Evolutionary conservation across 495 filamentous ascomycete species (phyloP), one percentile per base, ranked within the genome.

Genomic region (Halenospora varia): DNA sequence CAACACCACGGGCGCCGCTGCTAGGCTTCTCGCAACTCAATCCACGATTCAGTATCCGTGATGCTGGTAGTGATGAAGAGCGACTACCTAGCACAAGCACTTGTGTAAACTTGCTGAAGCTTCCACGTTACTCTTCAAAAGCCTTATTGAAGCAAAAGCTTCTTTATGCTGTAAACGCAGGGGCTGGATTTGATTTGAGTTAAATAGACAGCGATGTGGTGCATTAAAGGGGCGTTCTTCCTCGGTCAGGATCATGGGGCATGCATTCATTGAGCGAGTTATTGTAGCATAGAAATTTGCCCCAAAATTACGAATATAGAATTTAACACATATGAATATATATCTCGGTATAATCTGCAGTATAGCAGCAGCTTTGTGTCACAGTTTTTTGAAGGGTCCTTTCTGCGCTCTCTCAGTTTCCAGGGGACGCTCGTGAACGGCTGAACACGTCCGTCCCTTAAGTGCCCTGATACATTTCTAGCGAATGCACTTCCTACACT

Each of bases 161-260:
- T 57, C 70, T 98, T 26, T 96, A 97, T 73, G 92, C 93, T 20
- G 87, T 96, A 18, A 90, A 87, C 65, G 87, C 90, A 10, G 92
- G 92, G 13, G 94, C 94, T 45, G 94, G 94, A 10, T 99, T 99
- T 73, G 92, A 99, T 77, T 75, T 99, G 65, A 92, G 88, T 72
- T 95, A 64, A 42, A 44, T 41, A 22, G 15, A n/a, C 20, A 11
- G 24, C 26, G 20, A 8, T 41, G 35, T 19, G 26, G n/a, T n/a
- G n/a, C n/a, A n/a, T n/a, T 46, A 46, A 20, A 45, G n/a, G n/a
- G 42, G 42, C 42, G 42, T 45, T 20, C 8, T 9, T n/a, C 4
- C n/a, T n/a, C n/a, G n/a, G n/a, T n/a, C 8, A 40, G 35, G 35
- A 40, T 8, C 15, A 9, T 40, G 25, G 46, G 26, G 29, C 11